phyloP scores from a whole-genome alignment of 768 basidiomycete genomes.

The Gymnopilus dilepis region DNA sequence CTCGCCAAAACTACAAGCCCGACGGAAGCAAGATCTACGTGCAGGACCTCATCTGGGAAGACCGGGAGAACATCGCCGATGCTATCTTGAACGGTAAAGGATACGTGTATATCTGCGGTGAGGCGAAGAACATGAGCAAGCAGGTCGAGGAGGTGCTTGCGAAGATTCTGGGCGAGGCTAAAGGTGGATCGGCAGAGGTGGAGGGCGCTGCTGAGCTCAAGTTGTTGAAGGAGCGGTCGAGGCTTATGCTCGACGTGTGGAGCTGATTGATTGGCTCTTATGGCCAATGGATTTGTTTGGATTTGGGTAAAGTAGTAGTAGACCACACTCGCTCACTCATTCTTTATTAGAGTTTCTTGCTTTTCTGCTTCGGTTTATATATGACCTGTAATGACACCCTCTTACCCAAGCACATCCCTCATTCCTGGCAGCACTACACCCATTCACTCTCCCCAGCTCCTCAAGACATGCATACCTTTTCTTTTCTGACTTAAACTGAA shows the following conservation, averaged over 20 bases:
- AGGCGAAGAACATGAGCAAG: slow-evolving; percentile 96
- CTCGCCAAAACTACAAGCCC: slow-evolving; percentile 86
- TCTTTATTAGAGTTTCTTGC: slow-evolving; percentile 10
- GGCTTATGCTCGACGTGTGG: slow-evolving; percentile 90
- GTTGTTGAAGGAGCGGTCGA: slow-evolving; percentile 90
- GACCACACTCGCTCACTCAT: slow-evolving; percentile 1
- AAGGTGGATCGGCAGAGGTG: slow-evolving; percentile 86
- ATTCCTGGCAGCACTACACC: background rate
- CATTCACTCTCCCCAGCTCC: background rate
- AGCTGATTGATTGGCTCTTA: slow-evolving; percentile 57
- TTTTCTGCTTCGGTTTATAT: slow-evolving; percentile 3
- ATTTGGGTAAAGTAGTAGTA: slow-evolving; percentile 4
- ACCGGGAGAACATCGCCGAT: slow-evolving; percentile 81
- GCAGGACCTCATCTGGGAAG: slow-evolving; percentile 95
- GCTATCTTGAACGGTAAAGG: slow-evolving; percentile 94
- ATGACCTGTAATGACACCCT: slow-evolving; percentile 14
- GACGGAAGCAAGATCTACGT: slow-evolving; percentile 98
- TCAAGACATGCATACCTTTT: too few species aligned
- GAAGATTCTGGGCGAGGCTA: slow-evolving; percentile 87
- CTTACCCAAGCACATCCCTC: background rate
- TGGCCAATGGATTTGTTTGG: too few species aligned
- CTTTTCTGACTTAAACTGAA: too few species aligned
- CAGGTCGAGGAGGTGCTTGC: slow-evolving; percentile 91
- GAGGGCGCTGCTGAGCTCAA: slow-evolving; percentile 94
- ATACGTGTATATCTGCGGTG: slow-evolving; percentile 97